Percentiles rank a stretch among this genome's conserved stretches.
Evolutionary conservation across 1,139 yeast species (phyloP).

Genomic region (Protomyces macrosporus): DNA sequence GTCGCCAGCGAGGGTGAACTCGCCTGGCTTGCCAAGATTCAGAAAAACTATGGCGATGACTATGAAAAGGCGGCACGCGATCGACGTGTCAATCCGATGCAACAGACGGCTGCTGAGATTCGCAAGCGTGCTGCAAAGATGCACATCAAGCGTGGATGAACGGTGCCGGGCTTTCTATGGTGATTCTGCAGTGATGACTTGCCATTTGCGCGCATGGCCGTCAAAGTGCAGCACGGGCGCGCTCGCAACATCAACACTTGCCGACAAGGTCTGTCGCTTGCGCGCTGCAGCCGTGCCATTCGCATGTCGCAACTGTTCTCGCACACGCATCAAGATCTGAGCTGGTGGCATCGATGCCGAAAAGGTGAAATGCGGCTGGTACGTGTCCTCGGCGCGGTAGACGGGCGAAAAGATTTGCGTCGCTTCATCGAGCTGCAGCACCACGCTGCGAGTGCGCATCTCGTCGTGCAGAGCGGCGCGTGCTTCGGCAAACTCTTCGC

Average conservation of each 20-base stretch:
- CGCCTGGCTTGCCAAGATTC: slow-evolving; percentile 62
- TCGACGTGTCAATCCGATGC: slow-evolving; percentile 38
- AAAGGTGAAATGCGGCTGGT: background rate
- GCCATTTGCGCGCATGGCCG: background rate
- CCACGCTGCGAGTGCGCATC: background rate
- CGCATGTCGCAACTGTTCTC: background rate
- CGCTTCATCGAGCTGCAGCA: background rate
- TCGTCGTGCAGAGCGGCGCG: background rate
- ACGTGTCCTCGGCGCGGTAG: background rate
- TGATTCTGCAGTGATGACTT: background rate
- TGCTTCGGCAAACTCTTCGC: background rate
- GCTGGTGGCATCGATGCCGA: background rate
- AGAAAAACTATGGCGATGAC: slow-evolving; percentile 79
- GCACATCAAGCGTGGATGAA: background rate
- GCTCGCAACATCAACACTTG: background rate
- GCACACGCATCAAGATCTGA: background rate
- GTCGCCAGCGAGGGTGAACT: slow-evolving; percentile 65
- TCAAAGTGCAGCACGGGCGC: background rate
- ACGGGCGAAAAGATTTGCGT: background rate
- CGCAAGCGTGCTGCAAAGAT: slow-evolving; percentile 14
- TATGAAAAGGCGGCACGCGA: slow-evolving; percentile 91
- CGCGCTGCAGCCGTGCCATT: background rate
- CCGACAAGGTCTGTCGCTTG: background rate
- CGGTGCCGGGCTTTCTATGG: no score
- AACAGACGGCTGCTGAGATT: slow-evolving; percentile 28